Conservation (phyloP, 257 asterid genomes). For the Leonotis leonurus region DNA sequence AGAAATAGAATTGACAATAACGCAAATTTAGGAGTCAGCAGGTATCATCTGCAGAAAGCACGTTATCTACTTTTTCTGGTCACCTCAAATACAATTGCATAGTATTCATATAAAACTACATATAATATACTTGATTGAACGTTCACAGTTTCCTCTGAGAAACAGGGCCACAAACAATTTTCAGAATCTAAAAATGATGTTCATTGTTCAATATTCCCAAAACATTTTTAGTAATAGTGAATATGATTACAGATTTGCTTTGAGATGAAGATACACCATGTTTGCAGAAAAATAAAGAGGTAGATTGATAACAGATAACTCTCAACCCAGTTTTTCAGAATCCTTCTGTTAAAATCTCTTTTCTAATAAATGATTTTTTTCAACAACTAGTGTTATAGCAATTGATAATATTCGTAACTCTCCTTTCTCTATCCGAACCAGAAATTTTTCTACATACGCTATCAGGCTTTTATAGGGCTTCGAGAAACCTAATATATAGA, state of each 20-base stretch:
- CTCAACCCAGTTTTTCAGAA: too few relatives aligned
- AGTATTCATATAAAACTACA: constrained; percentile 10
- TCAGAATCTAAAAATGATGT: too few relatives aligned
- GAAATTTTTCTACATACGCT: neutral
- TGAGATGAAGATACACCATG: neutral
- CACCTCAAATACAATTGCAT: neutral
- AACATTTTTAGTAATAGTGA: too few relatives aligned
- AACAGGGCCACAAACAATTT: neutral
- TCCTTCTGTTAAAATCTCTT: neutral
- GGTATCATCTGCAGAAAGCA: neutral
- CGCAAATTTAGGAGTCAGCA: neutral
- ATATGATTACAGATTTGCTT: neutral
- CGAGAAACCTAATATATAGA: neutral
- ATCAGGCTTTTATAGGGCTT: neutral
- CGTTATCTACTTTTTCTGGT: neutral
- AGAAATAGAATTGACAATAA: neutral
- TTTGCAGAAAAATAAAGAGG: too few relatives aligned
- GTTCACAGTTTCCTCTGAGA: neutral
- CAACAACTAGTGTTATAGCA: neutral
- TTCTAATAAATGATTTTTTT: neutral
- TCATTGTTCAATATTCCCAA: too few relatives aligned
- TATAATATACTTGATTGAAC: neutral
- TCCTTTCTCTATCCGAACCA: constrained; percentile 1
- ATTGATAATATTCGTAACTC: neutral
- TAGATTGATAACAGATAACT: too few relatives aligned